These are phyloP conservation scores for Amanita rubescens DNA, from an alignment of 768 basidiomycete genomes.

Conservation along the genomic window DNA sequence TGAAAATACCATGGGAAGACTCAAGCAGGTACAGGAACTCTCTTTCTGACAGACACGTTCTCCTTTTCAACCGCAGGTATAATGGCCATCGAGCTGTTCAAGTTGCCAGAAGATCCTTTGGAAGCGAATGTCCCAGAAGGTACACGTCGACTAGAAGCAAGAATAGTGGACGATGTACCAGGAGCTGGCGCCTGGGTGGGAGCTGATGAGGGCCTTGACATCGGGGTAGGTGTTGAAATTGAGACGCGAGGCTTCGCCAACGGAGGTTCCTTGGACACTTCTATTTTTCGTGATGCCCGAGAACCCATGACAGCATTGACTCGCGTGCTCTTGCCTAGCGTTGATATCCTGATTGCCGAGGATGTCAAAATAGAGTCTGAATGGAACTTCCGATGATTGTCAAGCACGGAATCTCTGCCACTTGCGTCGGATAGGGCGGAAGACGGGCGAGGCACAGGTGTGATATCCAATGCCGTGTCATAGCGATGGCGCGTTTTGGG, in stretches of 20 bases:
- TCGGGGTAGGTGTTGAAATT: slow-evolving; percentile 19
- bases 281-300: slow-evolving; percentile 20
- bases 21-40: slow-evolving; percentile 26
- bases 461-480: slow-evolving; percentile 46
- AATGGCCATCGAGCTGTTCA: slow-evolving; percentile 17
- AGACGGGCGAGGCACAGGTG: slow-evolving; percentile 47
- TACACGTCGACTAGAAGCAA: slow-evolving; percentile 27
- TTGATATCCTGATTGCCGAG: slow-evolving; percentile 24
- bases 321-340: slow-evolving; percentile 46
- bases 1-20: slow-evolving; percentile 15
- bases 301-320: slow-evolving; percentile 27
- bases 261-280: slow-evolving; percentile 45
- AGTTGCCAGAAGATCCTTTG: slow-evolving; percentile 24
- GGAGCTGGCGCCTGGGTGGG: slow-evolving; percentile 33
- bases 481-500: slow-evolving; percentile 38
- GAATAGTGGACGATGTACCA: slow-evolving; percentile 21
- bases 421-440: slow-evolving; percentile 46
- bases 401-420: slow-evolving; percentile 29
- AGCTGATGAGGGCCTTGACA: slow-evolving; percentile 26
- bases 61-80: slow-evolving; percentile 45
- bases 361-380: slow-evolving; percentile 24
- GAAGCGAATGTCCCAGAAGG: slow-evolving; percentile 20
- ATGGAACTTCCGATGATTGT: slow-evolving; percentile 31
- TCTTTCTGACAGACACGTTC: slow-evolving; percentile 36
- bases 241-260: slow-evolving; percentile 30